Evolutionary conservation across 805 yeast species (phyloP).

Genomic region (Huiozyma naganishii): DNA sequence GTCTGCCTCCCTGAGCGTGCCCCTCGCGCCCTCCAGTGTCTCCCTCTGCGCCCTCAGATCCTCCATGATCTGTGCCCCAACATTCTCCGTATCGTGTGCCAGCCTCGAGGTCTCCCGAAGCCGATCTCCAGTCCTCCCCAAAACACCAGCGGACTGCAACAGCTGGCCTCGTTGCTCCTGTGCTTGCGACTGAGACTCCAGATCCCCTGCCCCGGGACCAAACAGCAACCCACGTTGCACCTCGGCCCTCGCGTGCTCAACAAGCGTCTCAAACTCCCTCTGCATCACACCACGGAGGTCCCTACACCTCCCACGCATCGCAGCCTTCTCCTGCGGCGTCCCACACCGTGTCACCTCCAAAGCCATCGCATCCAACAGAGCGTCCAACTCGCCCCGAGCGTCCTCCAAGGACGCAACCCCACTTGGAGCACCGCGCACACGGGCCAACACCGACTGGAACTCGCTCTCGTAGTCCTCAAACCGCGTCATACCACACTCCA

Average conservation of each 20-base stretch:
- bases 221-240: constrained; percentile 46
- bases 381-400: constrained; percentile 29
- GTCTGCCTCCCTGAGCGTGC: constrained; percentile 82
- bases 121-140: constrained; percentile 76
- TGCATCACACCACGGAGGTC: constrained; percentile 38
- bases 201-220: constrained; percentile 34
- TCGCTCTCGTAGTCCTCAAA: constrained; percentile 31
- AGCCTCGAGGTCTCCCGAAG: constrained; percentile 79
- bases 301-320: constrained; percentile 12
- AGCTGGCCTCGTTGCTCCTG: constrained; percentile 67
- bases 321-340: neutral
- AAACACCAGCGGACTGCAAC: constrained; percentile 62
- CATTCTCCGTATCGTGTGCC: constrained; percentile 83
- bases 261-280: constrained; percentile 52
- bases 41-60: constrained; percentile 90
- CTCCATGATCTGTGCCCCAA: constrained; percentile 82
- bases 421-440: constrained; percentile 13
- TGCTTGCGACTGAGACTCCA: neutral
- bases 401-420: neutral
- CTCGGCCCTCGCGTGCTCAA: constrained; percentile 7
- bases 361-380: constrained; percentile 75
- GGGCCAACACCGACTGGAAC: constrained; percentile 24
- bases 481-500: constrained; percentile 5
- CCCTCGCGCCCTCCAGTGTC: constrained; percentile 77
- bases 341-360: constrained; percentile 44